Percentiles rank a stretch among this genome's conserved stretches.
Evolutionary conservation across 495 filamentous ascomycete genomes (phyloP).

Genomic region (Pyrenula aspistea): DNA sequence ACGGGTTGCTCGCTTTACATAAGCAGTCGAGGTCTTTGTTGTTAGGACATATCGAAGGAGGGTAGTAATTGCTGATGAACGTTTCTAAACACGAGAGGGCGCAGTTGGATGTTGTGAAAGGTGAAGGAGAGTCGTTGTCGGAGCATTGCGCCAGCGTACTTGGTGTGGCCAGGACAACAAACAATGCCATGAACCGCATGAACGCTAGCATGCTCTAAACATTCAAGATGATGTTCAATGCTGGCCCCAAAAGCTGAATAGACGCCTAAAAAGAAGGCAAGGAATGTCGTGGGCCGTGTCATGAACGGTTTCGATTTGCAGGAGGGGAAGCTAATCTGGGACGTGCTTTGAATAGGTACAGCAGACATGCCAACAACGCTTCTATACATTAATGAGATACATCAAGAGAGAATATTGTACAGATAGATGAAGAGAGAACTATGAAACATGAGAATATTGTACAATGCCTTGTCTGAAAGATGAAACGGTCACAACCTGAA

Average conservation of each 20-base stretch:
- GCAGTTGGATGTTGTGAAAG: slow-evolving; percentile 21
- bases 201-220: background rate
- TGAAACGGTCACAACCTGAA: background rate
- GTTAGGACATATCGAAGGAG: slow-evolving; percentile 30
- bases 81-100: slow-evolving; percentile 48
- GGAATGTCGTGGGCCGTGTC: background rate
- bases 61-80: slow-evolving; percentile 50
- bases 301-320: background rate
- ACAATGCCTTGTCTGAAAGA: background rate
- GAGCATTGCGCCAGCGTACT: background rate
- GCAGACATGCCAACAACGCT: background rate
- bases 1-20: slow-evolving; percentile 43
- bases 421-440: background rate
- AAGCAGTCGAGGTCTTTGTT: slow-evolving; percentile 46
- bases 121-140: background rate
- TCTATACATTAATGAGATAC: background rate
- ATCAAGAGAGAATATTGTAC: background rate
- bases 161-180: background rate
- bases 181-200: background rate
- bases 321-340: background rate
- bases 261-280: background rate
- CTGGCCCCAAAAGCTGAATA: background rate
- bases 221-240: background rate
- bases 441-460: background rate
- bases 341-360: background rate